Percentiles rank a stretch among this genome's conserved stretches.
Evolutionary conservation across 305 asterid species (phyloP).

Genomic region (Solanum hybrid): DNA sequence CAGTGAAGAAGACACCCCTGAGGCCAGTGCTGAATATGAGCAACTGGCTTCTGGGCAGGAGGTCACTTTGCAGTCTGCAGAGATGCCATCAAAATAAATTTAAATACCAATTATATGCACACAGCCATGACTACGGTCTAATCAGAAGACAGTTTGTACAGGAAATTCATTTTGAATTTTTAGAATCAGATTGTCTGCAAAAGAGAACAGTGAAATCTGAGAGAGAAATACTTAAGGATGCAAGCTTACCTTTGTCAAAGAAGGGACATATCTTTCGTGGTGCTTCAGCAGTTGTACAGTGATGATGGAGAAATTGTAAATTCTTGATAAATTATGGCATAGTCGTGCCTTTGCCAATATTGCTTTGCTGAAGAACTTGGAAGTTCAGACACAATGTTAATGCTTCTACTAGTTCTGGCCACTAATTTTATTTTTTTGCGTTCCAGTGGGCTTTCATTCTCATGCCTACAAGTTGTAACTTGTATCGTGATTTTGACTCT

Average conservation of each 20-base stretch:
- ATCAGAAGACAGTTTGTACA: neutral
- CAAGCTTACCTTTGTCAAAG: conserved; percentile 2
- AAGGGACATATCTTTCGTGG: neutral
- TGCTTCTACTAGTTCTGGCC: neutral
- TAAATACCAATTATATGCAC: neutral
- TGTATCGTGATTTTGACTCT: neutral
- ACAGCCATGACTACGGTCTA: neutral
- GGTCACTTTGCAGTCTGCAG: conserved; percentile 67
- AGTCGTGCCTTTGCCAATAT: neutral
- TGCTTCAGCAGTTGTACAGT: conserved; percentile 8
- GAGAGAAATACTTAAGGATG: neutral
- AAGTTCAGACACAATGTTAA: neutral
- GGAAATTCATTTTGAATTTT: conserved; percentile 4
- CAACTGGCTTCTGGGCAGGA: conserved; percentile 48
- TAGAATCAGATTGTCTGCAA: neutral
- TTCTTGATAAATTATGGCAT: neutral
- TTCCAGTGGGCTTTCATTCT: neutral
- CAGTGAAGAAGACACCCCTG: conserved; percentile 99
- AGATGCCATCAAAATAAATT: neutral
- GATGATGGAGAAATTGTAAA: conserved; percentile 5
- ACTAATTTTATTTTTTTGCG: neutral
- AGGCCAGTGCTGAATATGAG: conserved; percentile 66
- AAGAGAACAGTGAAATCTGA: neutral
- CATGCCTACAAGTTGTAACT: neutral
- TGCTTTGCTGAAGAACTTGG: neutral